Evolutionary conservation across 2,329 filamentous ascomycete species (phyloP), one percentile per base, ranked within the genome.

Genomic region (Cercospora nicotianae): DNA sequence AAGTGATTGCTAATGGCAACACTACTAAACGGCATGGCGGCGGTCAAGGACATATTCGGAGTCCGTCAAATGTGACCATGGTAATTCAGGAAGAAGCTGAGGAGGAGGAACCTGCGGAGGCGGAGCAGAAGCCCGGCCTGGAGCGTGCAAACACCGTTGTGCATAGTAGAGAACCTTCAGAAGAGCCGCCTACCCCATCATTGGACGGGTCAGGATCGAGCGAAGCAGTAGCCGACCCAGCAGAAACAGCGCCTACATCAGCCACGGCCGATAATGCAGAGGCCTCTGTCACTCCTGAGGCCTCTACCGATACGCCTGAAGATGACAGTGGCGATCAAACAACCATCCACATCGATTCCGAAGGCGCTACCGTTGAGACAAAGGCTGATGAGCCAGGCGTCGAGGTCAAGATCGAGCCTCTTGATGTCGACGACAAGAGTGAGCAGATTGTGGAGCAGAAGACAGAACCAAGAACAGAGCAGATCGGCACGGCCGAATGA

Each of bases 71-170:
- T 3, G 87, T 90, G 20, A 89, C 89, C 1, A 95, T 92, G 0
- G 93, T 96, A 13, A 86, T 92, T 39, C 93, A 96, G 77, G 89
- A 92, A 60, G 89, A 91, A 65, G 93, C 96, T 74, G 93, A 96
- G 68, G 74, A 78, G 26, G 73, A 74, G 7, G 74, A 77, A n/a
- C 65, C 70, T 18, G 58, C 64, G 18, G 69, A 68, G 16, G 58
- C 64, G 18, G 69, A 68, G 16, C 51, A 64, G 30, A 65, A 72
- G 16, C 68, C 70, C 6, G 63, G 62, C 3, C 68, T 77, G 30
- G 76, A 76, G 57, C 70, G 74, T 10, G 70, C 73, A 42, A 67
- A 71, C 33, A 75, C 74, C 48, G 70, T 68, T 13, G 26, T 75
- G 58, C 67, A 69, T 39, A 69, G 67, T n/a, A 61, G 67, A 55